Percentiles rank a stretch among this genome's conserved stretches.
These are phyloP conservation scores for Gossypium ekmanianum DNA, from an alignment of 345 rosid species.

Conservation along the genomic window DNA sequence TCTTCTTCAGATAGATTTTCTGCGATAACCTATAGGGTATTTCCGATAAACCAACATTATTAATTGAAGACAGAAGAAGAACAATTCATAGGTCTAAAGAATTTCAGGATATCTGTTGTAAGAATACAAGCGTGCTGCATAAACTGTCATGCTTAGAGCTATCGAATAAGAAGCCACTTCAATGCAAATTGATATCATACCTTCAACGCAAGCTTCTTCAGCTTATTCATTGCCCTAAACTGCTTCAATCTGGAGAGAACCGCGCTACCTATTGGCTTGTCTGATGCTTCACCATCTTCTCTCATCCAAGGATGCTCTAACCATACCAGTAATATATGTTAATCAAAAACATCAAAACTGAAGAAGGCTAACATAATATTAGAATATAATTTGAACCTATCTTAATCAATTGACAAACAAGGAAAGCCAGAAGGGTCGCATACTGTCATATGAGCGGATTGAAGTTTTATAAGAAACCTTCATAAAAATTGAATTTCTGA, in stretches of 20 bases:
- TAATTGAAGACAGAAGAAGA: not conserved
- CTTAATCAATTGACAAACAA: not conserved
- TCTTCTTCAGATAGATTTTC: constrained; percentile 38
- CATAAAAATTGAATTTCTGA: not conserved
- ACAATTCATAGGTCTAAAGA: not conserved
- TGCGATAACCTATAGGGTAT: constrained; percentile 33
- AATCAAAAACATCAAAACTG: not conserved
- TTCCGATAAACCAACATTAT: constrained; percentile 9
- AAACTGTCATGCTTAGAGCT: not conserved
- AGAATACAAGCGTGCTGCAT: not conserved
- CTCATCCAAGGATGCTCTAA: constrained; percentile 4
- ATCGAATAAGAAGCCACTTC: not conserved
- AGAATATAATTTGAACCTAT: not conserved
- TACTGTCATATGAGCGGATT: too few species aligned
- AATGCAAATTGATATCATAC: constrained; percentile 29
- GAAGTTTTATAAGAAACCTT: too few species aligned
- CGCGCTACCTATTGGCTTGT: constrained; percentile 42
- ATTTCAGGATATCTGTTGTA: not conserved
- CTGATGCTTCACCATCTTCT: not conserved
- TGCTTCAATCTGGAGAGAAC: constrained; percentile 79
- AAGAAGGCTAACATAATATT: not conserved
- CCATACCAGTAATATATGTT: not conserved
- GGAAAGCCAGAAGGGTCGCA: too few species aligned
- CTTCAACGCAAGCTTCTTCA: constrained; percentile 81
- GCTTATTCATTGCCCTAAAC: constrained; percentile 79